Conservation (phyloP, 345 rosid species). For the Lepidium africanum region DNA sequence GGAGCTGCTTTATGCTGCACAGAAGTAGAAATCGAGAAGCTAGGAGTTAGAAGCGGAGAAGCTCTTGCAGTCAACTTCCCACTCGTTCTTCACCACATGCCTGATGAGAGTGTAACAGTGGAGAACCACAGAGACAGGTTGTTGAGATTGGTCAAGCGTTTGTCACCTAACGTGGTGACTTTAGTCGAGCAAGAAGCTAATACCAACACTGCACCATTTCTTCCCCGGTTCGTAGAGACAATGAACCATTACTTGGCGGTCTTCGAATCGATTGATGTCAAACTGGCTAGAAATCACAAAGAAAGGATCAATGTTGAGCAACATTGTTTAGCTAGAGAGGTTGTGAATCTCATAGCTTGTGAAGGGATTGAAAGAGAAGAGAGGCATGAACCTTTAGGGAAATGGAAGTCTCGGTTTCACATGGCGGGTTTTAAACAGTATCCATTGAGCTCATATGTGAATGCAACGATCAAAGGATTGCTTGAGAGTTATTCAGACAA, state of each 20-base stretch:
- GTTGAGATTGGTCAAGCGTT: slow-evolving; percentile 61
- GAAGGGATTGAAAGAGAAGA: slow-evolving; percentile 92
- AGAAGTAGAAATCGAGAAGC: slow-evolving; percentile 58
- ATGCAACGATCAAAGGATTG: slow-evolving; percentile 61
- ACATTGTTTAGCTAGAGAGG: slow-evolving; percentile 91
- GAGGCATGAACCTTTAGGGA: slow-evolving; percentile 74
- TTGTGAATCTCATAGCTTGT: slow-evolving; percentile 87
- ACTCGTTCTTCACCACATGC: slow-evolving; percentile 80
- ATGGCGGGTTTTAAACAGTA: slow-evolving; percentile 89
- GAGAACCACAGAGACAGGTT: slow-evolving; percentile 85
- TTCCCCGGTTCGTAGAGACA: slow-evolving; percentile 64
- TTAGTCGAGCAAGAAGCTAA: slow-evolving; percentile 89
- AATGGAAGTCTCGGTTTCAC: slow-evolving; percentile 71
- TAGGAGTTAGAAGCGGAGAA: slow-evolving; percentile 58
- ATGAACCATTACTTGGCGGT: slow-evolving; percentile 62
- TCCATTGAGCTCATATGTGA: slow-evolving; percentile 64
- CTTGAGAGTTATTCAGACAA: slow-evolving; percentile 53
- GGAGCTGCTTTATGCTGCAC: slow-evolving; percentile 51
- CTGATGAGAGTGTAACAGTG: slow-evolving; percentile 80
- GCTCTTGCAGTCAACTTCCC: slow-evolving; percentile 83
- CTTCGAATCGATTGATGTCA: slow-evolving; percentile 72
- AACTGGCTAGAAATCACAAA: slow-evolving; percentile 72
- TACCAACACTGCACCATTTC: slow-evolving; percentile 75
- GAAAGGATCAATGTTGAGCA: slow-evolving; percentile 84
- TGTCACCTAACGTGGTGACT: slow-evolving; percentile 80